Conservation (phyloP, 1,284 basidiomycete species). For the Wolfiporia cocos region DNA sequence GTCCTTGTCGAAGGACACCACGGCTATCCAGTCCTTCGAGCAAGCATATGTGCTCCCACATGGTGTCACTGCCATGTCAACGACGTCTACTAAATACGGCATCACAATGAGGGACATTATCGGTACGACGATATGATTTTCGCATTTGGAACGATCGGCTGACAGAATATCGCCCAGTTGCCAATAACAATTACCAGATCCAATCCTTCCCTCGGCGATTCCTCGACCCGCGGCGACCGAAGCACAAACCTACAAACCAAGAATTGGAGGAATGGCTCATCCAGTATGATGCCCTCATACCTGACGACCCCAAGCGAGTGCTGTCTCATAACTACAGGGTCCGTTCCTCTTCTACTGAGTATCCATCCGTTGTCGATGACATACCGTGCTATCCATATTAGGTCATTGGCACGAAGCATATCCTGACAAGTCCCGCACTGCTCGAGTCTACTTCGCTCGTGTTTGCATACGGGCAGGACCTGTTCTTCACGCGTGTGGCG, state of each 20-base stretch:
- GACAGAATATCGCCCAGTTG: slow-evolving; percentile 42
- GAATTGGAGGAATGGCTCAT: slow-evolving; percentile 86
- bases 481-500: slow-evolving; percentile 79
- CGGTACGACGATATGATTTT: slow-evolving; percentile 58
- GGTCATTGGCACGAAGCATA: slow-evolving; percentile 61
- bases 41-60: slow-evolving; percentile 72
- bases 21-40: slow-evolving; percentile 53
- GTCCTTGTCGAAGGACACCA: slow-evolving; percentile 51
- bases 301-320: slow-evolving; percentile 67
- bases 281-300: slow-evolving; percentile 78
- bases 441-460: slow-evolving; percentile 93
- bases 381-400: slow-evolving; percentile 21
- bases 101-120: slow-evolving; percentile 86
- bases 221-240: slow-evolving; percentile 83
- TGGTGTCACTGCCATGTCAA: slow-evolving; percentile 61
- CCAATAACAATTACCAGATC: slow-evolving; percentile 72
- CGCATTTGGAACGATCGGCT: too few relatives aligned
- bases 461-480: slow-evolving; percentile 81
- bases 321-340: slow-evolving; percentile 80
- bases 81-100: slow-evolving; percentile 83
- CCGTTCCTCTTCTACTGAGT: slow-evolving; percentile 17
- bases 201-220: slow-evolving; percentile 70
- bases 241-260: slow-evolving; percentile 67
- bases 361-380: slow-evolving; percentile 2
- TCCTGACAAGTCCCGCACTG: slow-evolving; percentile 76